Conservation (phyloP, 352 stramenopile species). For the Globisporangium nodosum region DNA sequence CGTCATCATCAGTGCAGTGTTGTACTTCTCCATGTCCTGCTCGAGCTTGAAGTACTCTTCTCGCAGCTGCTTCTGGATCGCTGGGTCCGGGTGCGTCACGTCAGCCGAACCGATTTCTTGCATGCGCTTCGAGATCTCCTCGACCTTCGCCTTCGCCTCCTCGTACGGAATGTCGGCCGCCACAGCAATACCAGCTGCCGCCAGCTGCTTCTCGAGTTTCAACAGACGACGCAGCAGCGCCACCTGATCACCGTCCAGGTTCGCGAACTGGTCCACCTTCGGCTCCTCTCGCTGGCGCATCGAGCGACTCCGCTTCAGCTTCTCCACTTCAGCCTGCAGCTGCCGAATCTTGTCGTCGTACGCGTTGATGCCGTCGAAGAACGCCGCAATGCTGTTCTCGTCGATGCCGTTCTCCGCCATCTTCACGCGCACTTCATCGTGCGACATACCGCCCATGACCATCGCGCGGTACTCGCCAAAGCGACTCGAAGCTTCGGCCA, state of each 20-base stretch:
- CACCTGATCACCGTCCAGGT: slow-evolving; percentile 74
- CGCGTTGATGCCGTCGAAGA: slow-evolving; percentile 82
- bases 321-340: slow-evolving; percentile 78
- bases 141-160: slow-evolving; percentile 87
- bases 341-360: slow-evolving; percentile 81
- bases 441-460: slow-evolving; percentile 62
- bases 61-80: slow-evolving; percentile 78
- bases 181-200: slow-evolving; percentile 82
- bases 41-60: slow-evolving; percentile 93
- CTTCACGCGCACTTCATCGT: slow-evolving; percentile 65
- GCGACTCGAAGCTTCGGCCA: slow-evolving; percentile 36
- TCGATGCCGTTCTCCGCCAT: slow-evolving; percentile 78
- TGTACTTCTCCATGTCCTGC: slow-evolving; percentile 94
- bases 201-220: slow-evolving; percentile 81
- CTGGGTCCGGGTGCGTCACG: slow-evolving; percentile 77
- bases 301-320: slow-evolving; percentile 63
- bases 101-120: slow-evolving; percentile 90
- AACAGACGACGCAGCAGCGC: slow-evolving; percentile 72
- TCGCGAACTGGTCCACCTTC: slow-evolving; percentile 58
- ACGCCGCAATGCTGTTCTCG: slow-evolving; percentile 60
- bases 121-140: slow-evolving; percentile 89
- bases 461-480: slow-evolving; percentile 63
- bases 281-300: slow-evolving; percentile 44
- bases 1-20: slow-evolving; percentile 88
- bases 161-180: slow-evolving; percentile 92